Conservation (phyloP, 139 green algal genomes). For the Astrephomene gubernaculifera region DNA sequence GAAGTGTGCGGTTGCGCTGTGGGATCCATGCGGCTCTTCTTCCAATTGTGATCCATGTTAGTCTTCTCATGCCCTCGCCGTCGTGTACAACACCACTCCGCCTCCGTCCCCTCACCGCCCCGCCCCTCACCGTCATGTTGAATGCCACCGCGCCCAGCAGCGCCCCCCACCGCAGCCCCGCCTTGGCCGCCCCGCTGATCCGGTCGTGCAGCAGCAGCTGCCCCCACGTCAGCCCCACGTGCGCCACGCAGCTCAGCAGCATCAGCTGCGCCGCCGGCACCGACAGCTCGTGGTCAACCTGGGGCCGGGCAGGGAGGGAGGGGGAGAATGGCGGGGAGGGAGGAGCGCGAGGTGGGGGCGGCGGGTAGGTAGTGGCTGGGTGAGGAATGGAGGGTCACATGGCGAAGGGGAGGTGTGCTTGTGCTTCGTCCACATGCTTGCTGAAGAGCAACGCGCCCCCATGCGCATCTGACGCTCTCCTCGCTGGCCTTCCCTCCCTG, state of each 20-base stretch:
- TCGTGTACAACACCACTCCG: too few species aligned
- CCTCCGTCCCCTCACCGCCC: neutral
- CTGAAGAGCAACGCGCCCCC: too few species aligned
- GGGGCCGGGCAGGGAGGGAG: neutral
- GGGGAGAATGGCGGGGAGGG: neutral
- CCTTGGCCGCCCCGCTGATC: slow-evolving; percentile 12
- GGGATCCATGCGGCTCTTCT: too few species aligned
- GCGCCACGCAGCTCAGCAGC: slow-evolving; percentile 33
- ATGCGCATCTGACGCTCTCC: too few species aligned
- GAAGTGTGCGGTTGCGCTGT: too few species aligned
- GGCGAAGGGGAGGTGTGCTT: too few species aligned
- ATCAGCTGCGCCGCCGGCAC: slow-evolving; percentile 41
- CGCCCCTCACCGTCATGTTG: slow-evolving; percentile 22
- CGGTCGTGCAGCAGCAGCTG: slow-evolving; percentile 44
- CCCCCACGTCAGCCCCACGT: slow-evolving; percentile 33
- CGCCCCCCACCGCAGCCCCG: slow-evolving; percentile 13
- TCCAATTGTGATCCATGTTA: too few species aligned
- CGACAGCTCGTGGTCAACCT: slow-evolving; percentile 42
- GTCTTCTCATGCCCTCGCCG: too few species aligned
- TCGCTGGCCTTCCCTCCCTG: neutral
- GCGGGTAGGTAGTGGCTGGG: neutral
- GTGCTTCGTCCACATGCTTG: too few species aligned
- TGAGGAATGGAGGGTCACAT: neutral
- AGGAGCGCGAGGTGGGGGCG: neutral
- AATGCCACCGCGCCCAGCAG: slow-evolving; percentile 16